phyloP scores from a whole-genome alignment of 306 rosid genomes.

The Abrus pulchellus region DNA sequence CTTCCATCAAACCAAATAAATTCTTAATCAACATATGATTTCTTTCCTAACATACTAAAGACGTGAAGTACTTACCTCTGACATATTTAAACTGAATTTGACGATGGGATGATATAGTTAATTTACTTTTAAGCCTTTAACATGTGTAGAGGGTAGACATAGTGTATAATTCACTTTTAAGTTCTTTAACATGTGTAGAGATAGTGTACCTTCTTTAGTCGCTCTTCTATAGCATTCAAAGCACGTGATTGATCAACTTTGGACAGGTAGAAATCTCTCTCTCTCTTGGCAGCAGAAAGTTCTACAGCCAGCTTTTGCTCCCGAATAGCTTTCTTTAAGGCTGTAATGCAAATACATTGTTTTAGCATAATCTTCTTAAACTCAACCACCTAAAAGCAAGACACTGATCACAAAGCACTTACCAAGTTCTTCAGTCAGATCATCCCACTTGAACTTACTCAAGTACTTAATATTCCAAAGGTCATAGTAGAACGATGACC shows the following conservation, averaged over 20 bases:
- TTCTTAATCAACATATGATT: conserved; percentile 13
- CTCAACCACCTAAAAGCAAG: conserved; percentile 17
- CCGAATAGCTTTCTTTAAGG: conserved; percentile 71
- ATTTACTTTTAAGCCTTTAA: conserved; percentile 27
- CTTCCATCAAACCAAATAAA: conserved; percentile 12
- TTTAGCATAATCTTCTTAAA: conserved; percentile 40
- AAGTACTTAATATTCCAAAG: conserved; percentile 96
- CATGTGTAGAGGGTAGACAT: not conserved
- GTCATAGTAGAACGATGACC: conserved; percentile 82
- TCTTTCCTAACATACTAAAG: conserved; percentile 6
- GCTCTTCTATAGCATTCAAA: conserved; percentile 75
- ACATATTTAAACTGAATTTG: conserved; percentile 20
- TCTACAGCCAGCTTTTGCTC: conserved; percentile 88
- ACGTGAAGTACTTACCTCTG: not conserved
- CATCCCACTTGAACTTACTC: conserved; percentile 97
- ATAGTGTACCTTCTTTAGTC: conserved; percentile 75
- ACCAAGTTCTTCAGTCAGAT: conserved; percentile 90
- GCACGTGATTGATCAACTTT: conserved; percentile 82
- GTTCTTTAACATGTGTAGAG: not conserved
- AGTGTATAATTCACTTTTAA: conserved; percentile 43
- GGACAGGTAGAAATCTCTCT: conserved; percentile 76
- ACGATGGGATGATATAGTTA: not conserved
- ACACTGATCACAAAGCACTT: conserved; percentile 42
- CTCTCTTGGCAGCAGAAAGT: conserved; percentile 88
- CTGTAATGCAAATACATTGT: conserved; percentile 52